Base-by-base conservation (phyloP, 2,329 filamentous ascomycete genomes). In the Xylaria sp. region DNA sequence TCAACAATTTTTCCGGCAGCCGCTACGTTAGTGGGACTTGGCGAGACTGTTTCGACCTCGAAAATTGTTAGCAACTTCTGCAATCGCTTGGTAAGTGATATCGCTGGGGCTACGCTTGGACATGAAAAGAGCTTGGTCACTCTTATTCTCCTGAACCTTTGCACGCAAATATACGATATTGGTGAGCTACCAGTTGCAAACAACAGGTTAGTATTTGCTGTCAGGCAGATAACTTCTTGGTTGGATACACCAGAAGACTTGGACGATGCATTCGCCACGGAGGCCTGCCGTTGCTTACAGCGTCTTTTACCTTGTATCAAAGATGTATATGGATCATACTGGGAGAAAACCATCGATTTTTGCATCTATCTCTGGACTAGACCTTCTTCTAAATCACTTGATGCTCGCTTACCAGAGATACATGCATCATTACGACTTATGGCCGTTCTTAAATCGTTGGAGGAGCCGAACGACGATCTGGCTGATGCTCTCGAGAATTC, bases 281-380 rank as follows among this genome's bases (percentile, higher is more conserved):
- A 88, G 81, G 80, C 86, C 71, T 87, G 89, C 77, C 81, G 90
- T 74, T 84, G 84, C 69, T 76, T 93, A 63, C 82, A 87, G 1
- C 81, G 84, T 3, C 82, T 97, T 3, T 80, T 98, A 0, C 92
- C 93, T 1, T 87, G 87, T 50, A 91, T 98, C 74, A 88, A 89
- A 68, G 91, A 94, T 56, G 89, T 97, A 0, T 98, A 97, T 75
- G 96, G 95, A 0, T 89, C 92, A 0, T 93, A 97, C 77, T 99
- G 96, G 96, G 87, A 90, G 60, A 87, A 87, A 57, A 80, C 86
- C 0, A 80, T 94, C 20, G 83, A 87, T 41, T 87, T 89, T 59
- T 87, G 91, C 69, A 81, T 86, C 12, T 80, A 82, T 8, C 80
- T 89, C 0, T 92, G 91, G 89, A 81, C 82, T 2, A 82, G 83